Base-by-base conservation (phyloP, 306 rosid species). In the Glycine tomentella region DNA sequence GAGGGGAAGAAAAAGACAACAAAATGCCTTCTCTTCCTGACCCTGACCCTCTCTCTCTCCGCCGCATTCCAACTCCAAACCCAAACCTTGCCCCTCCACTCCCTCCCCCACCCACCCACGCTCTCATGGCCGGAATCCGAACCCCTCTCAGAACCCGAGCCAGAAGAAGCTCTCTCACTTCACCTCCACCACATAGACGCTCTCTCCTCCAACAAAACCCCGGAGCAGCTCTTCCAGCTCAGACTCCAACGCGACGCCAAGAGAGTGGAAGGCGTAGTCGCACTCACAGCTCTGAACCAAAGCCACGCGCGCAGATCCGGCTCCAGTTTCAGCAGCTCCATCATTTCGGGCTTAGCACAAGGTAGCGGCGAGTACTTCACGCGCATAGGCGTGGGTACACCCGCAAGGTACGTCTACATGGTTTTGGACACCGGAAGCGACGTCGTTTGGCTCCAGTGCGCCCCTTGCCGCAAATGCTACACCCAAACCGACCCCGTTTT, bases 301-400 rank as follows among this genome's bases (percentile, higher is more conserved):
- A 61, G 72, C 6, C 76, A 8, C 11, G 61, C 52, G 42, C 70
- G 8, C 38, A 48, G 74, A 40, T 45, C 72, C 44, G 44, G 71
- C 0, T 68, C 82, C 17, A 88, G 84, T 6, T 90, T 95, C 85
- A 91, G 93, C 70, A 89, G 97, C 95, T 95, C 99, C 10, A 78
- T 95, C 45, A 57, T 89, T 31, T 95, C 99, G 1, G 99, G 99
- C 2, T 92, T 93, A 4, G 77, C 94, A 0, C 95, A 91, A 73
- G 99, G 99, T 0, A 93, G 97, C 58, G 99, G 99, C 46, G 99
- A 95, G 83, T 95, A 95, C 86, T 95, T 95, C 95, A 95, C 99
- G 11, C 94, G 99, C 68, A 65, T 95, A 3, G 99, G 99, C 2
- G 94, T 95, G 0, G 99, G 97, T 0, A 91, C 97, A 0, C 99